Evolutionary conservation across 73 alveolate species (phyloP).

Genomic region (Blepharisma stoltei): DNA sequence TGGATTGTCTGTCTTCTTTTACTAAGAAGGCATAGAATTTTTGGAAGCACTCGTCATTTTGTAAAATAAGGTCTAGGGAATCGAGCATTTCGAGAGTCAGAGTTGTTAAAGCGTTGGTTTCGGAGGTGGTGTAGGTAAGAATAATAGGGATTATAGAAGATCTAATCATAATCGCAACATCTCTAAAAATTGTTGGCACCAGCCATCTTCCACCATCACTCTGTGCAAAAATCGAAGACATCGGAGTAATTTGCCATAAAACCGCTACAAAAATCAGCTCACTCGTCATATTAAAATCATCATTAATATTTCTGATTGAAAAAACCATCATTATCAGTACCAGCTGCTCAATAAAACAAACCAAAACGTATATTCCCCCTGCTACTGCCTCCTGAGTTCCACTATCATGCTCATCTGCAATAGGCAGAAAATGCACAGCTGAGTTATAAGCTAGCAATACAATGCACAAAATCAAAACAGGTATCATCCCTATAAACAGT

Average conservation of each 20-base stretch:
- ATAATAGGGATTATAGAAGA: not conserved
- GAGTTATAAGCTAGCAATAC: not conserved
- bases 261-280: constrained; percentile 9
- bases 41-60: constrained; percentile 2
- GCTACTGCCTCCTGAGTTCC: not conserved
- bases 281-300: constrained; percentile 12
- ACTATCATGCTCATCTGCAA: not conserved
- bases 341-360: constrained; percentile 23
- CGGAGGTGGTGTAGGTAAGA: not conserved
- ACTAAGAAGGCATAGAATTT: not conserved
- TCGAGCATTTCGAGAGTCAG: constrained; percentile 20
- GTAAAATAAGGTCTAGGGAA: constrained; percentile 11
- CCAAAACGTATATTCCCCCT: not conserved
- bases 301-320: not conserved
- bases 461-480: not conserved
- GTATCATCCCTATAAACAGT: not conserved
- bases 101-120: not conserved
- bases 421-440: not conserved
- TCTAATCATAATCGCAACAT: not conserved
- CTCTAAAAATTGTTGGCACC: not conserved
- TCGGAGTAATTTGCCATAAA: not conserved
- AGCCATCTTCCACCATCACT: not conserved
- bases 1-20: not conserved
- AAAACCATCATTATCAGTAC: not conserved
- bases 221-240: not conserved